phyloP scores from a whole-genome alignment of 2,329 filamentous ascomycete genomes.

The Onygenales sp. region DNA sequence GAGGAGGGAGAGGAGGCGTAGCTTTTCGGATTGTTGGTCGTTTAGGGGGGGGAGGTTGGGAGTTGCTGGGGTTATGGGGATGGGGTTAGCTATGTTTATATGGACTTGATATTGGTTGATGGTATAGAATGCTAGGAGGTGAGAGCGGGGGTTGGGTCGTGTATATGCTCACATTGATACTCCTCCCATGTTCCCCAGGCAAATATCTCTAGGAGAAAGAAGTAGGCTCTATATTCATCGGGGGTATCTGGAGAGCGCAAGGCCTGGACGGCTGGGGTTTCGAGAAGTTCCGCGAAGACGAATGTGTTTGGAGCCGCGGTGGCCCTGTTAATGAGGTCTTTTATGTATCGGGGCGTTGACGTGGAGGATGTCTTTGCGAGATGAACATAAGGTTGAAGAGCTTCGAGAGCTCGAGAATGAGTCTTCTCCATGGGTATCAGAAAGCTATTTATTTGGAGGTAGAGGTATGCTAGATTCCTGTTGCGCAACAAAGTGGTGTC shows the following conservation, averaged over 20 bases:
- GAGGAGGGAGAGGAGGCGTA: slow-evolving; percentile 82
- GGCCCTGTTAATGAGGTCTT: slow-evolving; percentile 77
- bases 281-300: slow-evolving; percentile 88
- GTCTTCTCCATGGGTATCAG: slow-evolving; percentile 33
- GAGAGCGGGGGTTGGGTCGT: neutral
- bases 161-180: slow-evolving; percentile 49
- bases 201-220: slow-evolving; percentile 76
- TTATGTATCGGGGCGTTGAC: slow-evolving; percentile 67
- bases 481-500: too few relatives aligned
- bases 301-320: slow-evolving; percentile 85
- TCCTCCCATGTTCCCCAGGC: slow-evolving; percentile 80
- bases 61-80: slow-evolving; percentile 28
- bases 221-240: slow-evolving; percentile 53
- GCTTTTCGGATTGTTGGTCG: slow-evolving; percentile 67
- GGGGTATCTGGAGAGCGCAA: slow-evolving; percentile 47
- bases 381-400: slow-evolving; percentile 72
- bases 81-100: neutral
- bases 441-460: neutral
- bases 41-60: slow-evolving; percentile 61
- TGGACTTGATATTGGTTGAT: slow-evolving; percentile 44
- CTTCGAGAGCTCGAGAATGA: slow-evolving; percentile 47
- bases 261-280: slow-evolving; percentile 66
- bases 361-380: slow-evolving; percentile 70
- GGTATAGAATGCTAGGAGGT: slow-evolving; percentile 32
- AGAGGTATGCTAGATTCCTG: too few relatives aligned